phyloP scores from a whole-genome alignment of 495 filamentous ascomycete species.

The Aspergillus indologenus region DNA sequence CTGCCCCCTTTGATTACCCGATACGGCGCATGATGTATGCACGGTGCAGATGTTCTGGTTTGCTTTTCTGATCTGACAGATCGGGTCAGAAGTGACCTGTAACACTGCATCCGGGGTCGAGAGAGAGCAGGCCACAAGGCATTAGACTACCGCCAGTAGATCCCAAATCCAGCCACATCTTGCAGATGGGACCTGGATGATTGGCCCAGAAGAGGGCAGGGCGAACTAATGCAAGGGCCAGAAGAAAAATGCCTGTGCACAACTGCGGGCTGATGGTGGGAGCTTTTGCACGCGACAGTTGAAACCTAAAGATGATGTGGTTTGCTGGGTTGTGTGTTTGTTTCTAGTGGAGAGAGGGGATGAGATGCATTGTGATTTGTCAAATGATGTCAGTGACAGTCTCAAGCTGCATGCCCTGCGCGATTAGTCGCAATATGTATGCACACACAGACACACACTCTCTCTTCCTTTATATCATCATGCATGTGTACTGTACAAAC shows the following conservation, averaged over 20 bases:
- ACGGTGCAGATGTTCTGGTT: neutral
- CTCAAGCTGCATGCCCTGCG: too few relatives aligned
- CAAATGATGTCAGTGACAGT: neutral
- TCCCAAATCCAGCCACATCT: slow-evolving; percentile 3
- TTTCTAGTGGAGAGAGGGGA: too few relatives aligned
- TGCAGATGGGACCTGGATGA: neutral
- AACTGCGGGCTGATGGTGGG: neutral
- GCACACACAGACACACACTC: too few relatives aligned
- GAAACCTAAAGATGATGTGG: neutral
- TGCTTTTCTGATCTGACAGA: neutral
- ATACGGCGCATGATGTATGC: neutral
- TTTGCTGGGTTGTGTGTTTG: too few relatives aligned
- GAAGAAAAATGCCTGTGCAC: neutral
- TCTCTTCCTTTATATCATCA: neutral
- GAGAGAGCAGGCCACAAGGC: neutral
- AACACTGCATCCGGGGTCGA: neutral
- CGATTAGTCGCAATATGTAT: too few relatives aligned
- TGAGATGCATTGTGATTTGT: neutral
- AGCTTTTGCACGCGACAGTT: neutral
- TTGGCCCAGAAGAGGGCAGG: neutral
- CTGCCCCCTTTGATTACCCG: neutral
- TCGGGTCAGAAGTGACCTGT: neutral
- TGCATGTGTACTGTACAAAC: neutral
- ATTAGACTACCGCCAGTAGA: neutral
- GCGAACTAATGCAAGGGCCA: slow-evolving; percentile 8